phyloP scores from a whole-genome alignment of 345 rosid genomes.

The Dimocarpus longan region DNA sequence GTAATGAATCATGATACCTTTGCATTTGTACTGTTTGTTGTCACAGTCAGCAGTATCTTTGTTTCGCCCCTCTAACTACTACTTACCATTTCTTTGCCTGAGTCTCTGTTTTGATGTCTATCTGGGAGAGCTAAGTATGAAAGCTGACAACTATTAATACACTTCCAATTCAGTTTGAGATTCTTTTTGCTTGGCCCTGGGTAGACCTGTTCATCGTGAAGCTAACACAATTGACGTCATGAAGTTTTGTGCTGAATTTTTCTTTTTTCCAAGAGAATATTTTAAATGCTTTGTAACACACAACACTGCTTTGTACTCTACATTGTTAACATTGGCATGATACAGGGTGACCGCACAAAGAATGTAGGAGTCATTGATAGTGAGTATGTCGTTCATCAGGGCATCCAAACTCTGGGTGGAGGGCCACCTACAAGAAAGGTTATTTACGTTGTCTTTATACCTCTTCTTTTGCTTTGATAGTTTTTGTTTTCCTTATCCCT shows the following conservation, averaged over 20 bases:
- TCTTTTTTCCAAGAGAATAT: neutral
- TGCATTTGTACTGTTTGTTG: neutral
- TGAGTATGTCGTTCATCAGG: constrained; percentile 84
- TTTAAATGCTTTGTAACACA: neutral
- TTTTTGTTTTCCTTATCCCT: neutral
- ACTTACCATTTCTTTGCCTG: too few species aligned
- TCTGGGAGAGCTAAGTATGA: too few species aligned
- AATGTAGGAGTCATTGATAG: constrained; percentile 90
- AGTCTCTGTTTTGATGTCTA: too few species aligned
- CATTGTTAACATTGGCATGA: neutral
- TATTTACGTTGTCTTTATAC: neutral
- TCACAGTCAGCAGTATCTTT: neutral
- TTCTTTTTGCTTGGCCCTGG: neutral
- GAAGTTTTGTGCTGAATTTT: neutral
- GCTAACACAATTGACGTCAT: neutral
- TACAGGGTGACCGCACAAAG: constrained; percentile 86
- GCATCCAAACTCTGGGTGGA: constrained; percentile 89
- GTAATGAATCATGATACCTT: neutral
- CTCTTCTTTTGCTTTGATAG: neutral
- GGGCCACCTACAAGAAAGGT: constrained; percentile 56
- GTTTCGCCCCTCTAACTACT: neutral
- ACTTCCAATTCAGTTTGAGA: neutral
- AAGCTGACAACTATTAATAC: neutral
- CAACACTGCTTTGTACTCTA: neutral
- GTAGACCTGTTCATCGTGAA: neutral